Percentiles rank a stretch among this genome's conserved stretches.
These are phyloP conservation scores for Globisporangium iwayamae DNA, from an alignment of 352 stramenopile genomes.

Conservation along the genomic window DNA sequence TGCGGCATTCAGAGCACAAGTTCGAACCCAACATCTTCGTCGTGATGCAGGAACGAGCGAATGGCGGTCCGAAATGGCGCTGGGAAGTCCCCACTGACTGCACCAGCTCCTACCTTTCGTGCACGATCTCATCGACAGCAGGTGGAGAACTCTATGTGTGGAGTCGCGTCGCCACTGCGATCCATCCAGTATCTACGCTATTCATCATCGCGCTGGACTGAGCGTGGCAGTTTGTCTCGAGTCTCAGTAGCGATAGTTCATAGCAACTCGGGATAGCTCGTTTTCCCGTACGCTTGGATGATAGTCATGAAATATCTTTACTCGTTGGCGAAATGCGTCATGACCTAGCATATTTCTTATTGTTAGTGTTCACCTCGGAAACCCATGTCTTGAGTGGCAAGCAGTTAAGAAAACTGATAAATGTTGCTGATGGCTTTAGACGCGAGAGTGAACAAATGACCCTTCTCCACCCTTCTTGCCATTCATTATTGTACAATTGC, in stretches of 20 bases:
- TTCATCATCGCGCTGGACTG: background rate
- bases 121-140: background rate
- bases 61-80: background rate
- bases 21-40: background rate
- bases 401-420: too few species aligned
- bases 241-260: background rate
- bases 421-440: too few species aligned
- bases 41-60: background rate
- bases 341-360: too few species aligned
- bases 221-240: background rate
- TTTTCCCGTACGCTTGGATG: background rate
- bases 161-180: background rate
- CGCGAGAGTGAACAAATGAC: too few species aligned
- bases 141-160: background rate
- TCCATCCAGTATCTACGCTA: background rate
- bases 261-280: background rate
- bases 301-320: too few species aligned
- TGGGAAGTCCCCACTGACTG: background rate
- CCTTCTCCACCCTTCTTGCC: too few species aligned
- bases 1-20: background rate
- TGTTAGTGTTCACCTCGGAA: too few species aligned
- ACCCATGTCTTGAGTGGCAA: too few species aligned
- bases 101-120: background rate
- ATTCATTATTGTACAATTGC: too few species aligned
- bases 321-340: too few species aligned